Evolutionary conservation across 306 rosid genomes (phyloP).

Genomic region (Leucaena leucocephala): DNA sequence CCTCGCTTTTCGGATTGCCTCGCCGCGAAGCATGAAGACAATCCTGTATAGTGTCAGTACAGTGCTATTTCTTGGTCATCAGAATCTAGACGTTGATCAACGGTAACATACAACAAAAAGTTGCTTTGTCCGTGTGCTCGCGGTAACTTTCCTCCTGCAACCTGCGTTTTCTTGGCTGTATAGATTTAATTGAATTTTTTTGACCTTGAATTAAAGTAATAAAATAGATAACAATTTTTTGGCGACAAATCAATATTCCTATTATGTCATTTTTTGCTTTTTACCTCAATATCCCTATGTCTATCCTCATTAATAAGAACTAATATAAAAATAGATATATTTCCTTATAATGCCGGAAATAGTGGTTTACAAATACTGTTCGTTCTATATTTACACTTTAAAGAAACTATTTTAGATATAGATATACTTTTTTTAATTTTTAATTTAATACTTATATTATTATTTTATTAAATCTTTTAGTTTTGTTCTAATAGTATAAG

Average conservation of each 20-base stretch:
- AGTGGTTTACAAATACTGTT: no score
- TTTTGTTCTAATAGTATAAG: no score
- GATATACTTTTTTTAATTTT: no score
- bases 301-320: neutral
- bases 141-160: neutral
- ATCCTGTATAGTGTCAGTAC: neutral
- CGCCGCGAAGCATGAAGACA: neutral
- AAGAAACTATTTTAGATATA: no score
- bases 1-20: neutral
- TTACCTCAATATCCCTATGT: neutral
- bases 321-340: neutral
- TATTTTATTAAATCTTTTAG: no score
- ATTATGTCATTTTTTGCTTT: no score
- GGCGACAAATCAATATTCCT: neutral
- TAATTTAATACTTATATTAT: no score
- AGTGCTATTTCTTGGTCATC: neutral
- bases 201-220: neutral
- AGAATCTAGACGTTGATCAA: slow-evolving; percentile 5
- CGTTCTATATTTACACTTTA: no score
- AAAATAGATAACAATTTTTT: neutral
- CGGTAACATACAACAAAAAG: slow-evolving; percentile 8
- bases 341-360: neutral
- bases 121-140: neutral
- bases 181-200: neutral
- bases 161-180: neutral